phyloP scores from a whole-genome alignment of 2,329 filamentous ascomycete species.

The Talaromyces sp. region DNA sequence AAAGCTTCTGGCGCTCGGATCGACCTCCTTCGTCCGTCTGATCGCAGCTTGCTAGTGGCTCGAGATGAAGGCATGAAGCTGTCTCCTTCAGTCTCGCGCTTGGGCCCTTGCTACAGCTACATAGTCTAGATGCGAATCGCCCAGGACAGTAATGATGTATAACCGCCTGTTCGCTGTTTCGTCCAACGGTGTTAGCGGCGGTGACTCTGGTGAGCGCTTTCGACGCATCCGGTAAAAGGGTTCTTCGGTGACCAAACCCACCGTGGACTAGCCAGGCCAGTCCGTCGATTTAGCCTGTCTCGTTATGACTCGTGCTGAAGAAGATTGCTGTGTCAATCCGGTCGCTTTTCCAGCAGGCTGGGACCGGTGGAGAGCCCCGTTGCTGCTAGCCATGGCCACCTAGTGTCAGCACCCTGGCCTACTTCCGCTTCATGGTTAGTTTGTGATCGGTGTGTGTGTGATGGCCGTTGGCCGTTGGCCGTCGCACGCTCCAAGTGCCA shows the following conservation, averaged over 20 bases:
- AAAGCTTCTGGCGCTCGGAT: background rate
- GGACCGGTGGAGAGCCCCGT: background rate
- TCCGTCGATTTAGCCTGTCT: background rate
- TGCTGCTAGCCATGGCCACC: background rate
- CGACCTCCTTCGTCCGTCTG: background rate
- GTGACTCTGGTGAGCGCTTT: background rate
- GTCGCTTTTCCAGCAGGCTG: background rate
- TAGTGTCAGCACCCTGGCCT: background rate
- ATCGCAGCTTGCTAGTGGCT: background rate
- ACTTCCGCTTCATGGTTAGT: background rate
- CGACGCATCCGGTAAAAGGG: background rate
- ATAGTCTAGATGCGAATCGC: background rate
- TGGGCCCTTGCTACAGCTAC: background rate
- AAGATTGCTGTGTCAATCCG: background rate
- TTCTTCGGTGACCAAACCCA: background rate
- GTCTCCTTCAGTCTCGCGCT: background rate
- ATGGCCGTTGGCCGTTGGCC: background rate
- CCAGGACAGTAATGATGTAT: background rate
- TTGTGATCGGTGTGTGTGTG: background rate
- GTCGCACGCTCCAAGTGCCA: background rate
- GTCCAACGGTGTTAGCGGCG: background rate
- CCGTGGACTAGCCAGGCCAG: background rate
- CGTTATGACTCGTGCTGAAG: background rate
- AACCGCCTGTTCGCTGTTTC: too few species aligned
- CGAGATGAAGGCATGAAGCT: background rate